phyloP scores from a whole-genome alignment of 2,329 filamentous ascomycete species.

The Triangularia verruculosa region DNA sequence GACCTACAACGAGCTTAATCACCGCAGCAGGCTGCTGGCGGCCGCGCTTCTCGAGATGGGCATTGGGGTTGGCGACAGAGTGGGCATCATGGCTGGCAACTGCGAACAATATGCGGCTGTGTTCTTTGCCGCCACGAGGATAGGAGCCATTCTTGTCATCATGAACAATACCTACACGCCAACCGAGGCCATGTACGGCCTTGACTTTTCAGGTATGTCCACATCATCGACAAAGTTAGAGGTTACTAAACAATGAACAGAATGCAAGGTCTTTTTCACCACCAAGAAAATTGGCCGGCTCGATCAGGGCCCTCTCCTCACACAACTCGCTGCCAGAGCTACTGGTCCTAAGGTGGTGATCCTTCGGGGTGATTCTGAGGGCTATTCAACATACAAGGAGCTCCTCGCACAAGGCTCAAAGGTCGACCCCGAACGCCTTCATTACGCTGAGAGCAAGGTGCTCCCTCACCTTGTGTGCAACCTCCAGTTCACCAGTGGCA shows the following conservation, averaged over 20 bases:
- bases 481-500: conserved; percentile 73
- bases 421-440: conserved; percentile 49
- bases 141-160: conserved; percentile 69
- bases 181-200: conserved; percentile 66
- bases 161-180: conserved; percentile 81
- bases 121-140: conserved; percentile 68
- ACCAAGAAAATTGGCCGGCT: conserved; percentile 65
- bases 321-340: conserved; percentile 47
- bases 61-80: conserved; percentile 64
- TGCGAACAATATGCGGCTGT: conserved; percentile 77
- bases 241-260: conserved; percentile 43
- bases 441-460: conserved; percentile 52
- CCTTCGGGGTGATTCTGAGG: conserved; percentile 51
- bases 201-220: conserved; percentile 63
- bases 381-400: conserved; percentile 59
- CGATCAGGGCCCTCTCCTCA: conserved; percentile 60
- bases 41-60: conserved; percentile 66
- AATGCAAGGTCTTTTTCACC: conserved; percentile 71
- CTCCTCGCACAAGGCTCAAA: conserved; percentile 52
- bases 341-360: conserved; percentile 55
- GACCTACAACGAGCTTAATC: conserved; percentile 65
- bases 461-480: conserved; percentile 68
- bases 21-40: conserved; percentile 59
- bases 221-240: too few relatives aligned
- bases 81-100: conserved; percentile 76